phyloP scores from a whole-genome alignment of 129 eudicot genomes.

The Centrapalus pauciflorus region DNA sequence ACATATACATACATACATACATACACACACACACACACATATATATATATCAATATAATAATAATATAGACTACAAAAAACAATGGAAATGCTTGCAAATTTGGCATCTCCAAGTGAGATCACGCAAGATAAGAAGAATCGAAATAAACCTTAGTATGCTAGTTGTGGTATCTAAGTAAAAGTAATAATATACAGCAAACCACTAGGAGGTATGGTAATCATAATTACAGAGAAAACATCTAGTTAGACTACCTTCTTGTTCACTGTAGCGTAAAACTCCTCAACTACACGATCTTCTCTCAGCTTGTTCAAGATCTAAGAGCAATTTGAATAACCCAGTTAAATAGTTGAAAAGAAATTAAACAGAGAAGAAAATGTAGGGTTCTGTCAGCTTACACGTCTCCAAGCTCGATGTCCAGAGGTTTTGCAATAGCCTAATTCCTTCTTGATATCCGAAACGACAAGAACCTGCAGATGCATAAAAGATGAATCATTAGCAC shows the following conservation, averaged over 20 bases:
- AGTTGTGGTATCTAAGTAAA: not conserved
- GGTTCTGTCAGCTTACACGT: constrained; percentile 39
- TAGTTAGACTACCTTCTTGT: constrained; percentile 46
- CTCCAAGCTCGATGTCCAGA: constrained; percentile 83
- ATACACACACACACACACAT: too few species aligned
- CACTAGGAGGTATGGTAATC: not conserved
- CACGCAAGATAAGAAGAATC: too few species aligned
- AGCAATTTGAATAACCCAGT: constrained; percentile 14
- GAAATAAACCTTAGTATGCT: too few species aligned
- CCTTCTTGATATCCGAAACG: constrained; percentile 67
- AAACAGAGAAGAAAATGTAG: constrained; percentile 1
- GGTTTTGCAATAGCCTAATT: constrained; percentile 61
- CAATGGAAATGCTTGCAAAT: too few species aligned
- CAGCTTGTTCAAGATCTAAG: constrained; percentile 60
- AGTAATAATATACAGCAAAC: not conserved
- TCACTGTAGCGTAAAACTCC: constrained; percentile 52
- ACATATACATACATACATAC: too few species aligned
- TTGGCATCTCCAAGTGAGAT: too few species aligned
- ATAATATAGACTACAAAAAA: too few species aligned
- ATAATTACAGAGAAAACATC: not conserved
- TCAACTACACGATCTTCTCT: constrained; percentile 64
- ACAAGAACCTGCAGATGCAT: constrained; percentile 58
- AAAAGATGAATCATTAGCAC: constrained; percentile 4
- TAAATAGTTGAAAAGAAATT: constrained; percentile 1
- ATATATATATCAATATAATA: too few species aligned